phyloP scores from a whole-genome alignment of 371 early-diverging fungal species.

The Batkoa obscura region DNA sequence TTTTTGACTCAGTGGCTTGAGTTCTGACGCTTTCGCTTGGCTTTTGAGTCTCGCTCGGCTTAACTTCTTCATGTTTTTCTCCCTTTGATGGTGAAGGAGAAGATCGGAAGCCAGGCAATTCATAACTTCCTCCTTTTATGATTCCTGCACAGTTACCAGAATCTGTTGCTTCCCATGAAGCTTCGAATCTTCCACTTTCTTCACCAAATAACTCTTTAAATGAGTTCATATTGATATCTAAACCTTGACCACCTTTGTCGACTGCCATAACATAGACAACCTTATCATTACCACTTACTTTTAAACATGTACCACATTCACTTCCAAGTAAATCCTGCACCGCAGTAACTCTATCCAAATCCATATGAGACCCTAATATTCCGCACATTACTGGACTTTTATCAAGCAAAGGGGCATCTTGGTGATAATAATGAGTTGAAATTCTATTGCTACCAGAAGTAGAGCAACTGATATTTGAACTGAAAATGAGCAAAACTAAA shows the following conservation, averaged over 20 bases:
- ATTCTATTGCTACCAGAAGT: not conserved
- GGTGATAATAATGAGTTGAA: slow-evolving; percentile 2
- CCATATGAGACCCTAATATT: slow-evolving; percentile 25
- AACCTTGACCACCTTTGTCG: slow-evolving; percentile 25
- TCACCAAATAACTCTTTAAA: slow-evolving; percentile 14
- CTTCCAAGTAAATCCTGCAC: slow-evolving; percentile 19
- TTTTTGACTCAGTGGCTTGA: not conserved
- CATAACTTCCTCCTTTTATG: not conserved
- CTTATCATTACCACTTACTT: slow-evolving; percentile 14
- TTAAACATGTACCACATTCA: slow-evolving; percentile 27
- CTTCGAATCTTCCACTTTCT: slow-evolving; percentile 14
- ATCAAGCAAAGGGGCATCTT: not conserved
- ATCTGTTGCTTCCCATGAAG: slow-evolving; percentile 13
- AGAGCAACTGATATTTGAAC: too few species aligned
- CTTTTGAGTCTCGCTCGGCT: not conserved
- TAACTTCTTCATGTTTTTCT: not conserved
- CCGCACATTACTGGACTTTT: slow-evolving; percentile 23
- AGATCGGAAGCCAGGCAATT: not conserved
- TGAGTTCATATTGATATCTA: slow-evolving; percentile 20
- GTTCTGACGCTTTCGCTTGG: not conserved
- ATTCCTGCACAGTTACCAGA: slow-evolving; percentile 10
- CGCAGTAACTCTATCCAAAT: slow-evolving; percentile 27
- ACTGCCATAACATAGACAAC: slow-evolving; percentile 27
- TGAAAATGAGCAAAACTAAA: too few species aligned
- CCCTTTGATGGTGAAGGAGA: not conserved